Evolutionary conservation across 805 yeast species (phyloP).

Genomic region (Citeromyces matritensis): DNA sequence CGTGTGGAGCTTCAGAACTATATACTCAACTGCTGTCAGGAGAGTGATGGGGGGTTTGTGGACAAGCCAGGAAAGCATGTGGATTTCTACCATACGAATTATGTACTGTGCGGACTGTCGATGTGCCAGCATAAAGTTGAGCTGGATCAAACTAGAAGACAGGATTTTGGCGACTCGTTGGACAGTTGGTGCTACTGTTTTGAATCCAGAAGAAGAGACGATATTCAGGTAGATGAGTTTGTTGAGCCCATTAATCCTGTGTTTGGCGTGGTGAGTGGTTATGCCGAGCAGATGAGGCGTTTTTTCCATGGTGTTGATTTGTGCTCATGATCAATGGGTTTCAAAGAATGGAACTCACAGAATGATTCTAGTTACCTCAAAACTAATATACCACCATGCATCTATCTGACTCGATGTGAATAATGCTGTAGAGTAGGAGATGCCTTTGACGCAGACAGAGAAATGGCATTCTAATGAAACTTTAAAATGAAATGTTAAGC

Average conservation of each 20-base stretch:
- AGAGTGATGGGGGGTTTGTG: slow-evolving; percentile 52
- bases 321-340: too few species aligned
- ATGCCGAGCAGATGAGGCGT: neutral
- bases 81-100: slow-evolving; percentile 88
- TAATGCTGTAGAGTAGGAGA: too few species aligned
- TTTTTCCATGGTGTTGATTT: too few species aligned
- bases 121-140: slow-evolving; percentile 25
- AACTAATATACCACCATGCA: too few species aligned
- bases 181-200: neutral
- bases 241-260: neutral
- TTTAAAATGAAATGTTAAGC: too few species aligned
- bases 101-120: slow-evolving; percentile 65
- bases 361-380: too few species aligned
- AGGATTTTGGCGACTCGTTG: neutral
- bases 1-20: slow-evolving; percentile 49
- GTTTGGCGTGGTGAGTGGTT: neutral
- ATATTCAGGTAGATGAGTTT: neutral
- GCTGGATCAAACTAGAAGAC: neutral
- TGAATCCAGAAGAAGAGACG: neutral
- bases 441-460: too few species aligned
- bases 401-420: too few species aligned
- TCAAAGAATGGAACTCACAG: too few species aligned
- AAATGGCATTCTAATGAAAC: too few species aligned
- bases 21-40: slow-evolving; percentile 67
- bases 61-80: slow-evolving; percentile 79